Percentiles rank a stretch among this genome's conserved stretches.
Evolutionary conservation across 2,329 filamentous ascomycete genomes (phyloP).

Genomic region (Alternaria infectoria): DNA sequence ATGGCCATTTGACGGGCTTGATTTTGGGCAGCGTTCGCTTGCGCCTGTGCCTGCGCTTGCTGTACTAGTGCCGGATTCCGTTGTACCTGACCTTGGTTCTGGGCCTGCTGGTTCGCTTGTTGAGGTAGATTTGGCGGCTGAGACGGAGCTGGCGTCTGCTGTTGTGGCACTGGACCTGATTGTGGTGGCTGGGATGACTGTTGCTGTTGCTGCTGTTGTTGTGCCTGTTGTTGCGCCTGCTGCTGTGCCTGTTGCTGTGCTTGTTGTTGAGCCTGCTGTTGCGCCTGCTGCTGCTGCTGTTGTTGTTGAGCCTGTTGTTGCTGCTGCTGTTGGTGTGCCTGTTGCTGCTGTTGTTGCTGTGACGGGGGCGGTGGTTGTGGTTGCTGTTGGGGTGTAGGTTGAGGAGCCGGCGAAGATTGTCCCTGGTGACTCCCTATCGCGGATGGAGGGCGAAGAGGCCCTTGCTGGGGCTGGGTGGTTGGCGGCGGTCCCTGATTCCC

Average conservation of each 20-base stretch:
- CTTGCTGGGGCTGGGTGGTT: conserved; percentile 45
- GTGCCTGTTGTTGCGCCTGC: neutral
- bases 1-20: conserved; percentile 36
- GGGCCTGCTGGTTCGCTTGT: conserved; percentile 42
- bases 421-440: conserved; percentile 48
- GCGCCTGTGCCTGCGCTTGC: conserved; percentile 35
- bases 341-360: conserved; percentile 45
- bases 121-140: conserved; percentile 43
- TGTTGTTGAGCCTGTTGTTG: neutral
- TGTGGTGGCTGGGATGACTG: conserved; percentile 40
- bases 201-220: conserved; percentile 39
- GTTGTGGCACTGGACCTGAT: conserved; percentile 52
- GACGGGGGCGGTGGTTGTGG: conserved; percentile 49
- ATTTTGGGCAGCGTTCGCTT: conserved; percentile 24
- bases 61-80: conserved; percentile 44
- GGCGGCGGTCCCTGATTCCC: conserved; percentile 48
- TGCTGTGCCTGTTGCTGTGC: conserved; percentile 48
- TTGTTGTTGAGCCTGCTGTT: conserved; percentile 41
- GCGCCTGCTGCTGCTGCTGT: conserved; percentile 46
- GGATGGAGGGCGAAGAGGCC: conserved; percentile 47
- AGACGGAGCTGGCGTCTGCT: conserved; percentile 50
- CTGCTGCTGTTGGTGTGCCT: neutral
- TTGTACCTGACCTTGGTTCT: conserved; percentile 43
- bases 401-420: conserved; percentile 48
- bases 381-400: conserved; percentile 46